Evolutionary conservation across 2,329 filamentous ascomycete species (phyloP), one percentile per base, ranked within the genome.

Genomic region (Thermothelomyces thermophilus): DNA sequence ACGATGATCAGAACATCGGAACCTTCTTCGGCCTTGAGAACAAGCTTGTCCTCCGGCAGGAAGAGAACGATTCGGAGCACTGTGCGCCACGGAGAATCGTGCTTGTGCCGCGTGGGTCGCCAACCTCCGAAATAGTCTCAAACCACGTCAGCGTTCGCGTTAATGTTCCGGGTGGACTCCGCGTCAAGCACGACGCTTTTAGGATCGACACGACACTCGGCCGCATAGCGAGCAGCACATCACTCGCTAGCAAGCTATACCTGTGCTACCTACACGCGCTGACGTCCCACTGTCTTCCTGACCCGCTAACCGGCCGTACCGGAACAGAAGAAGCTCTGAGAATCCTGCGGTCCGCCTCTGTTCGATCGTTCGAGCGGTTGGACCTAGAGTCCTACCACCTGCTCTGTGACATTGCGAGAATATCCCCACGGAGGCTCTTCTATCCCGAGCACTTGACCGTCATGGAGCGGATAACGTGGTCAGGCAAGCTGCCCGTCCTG

Each of bases 281-380:
- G 0, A 83, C 79, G 0, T 76, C 77, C 0, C 69, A 71, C 42
- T 76, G 68, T 22, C 61, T 79, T 0, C 71, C 73, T 0, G 79
- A 83, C 55, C 63, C 62, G 0, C 64, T 82, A 0, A 77, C 72
- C 0, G 41, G 57, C 0, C 61, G 63, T 5, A 83, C 76, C 0
- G 80, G 80, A 0, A 79, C 76, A 0, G 79, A 83, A 54, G 62
- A 75, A 40, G 75, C 77, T 0, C 56, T 83, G 0, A 54, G 58
- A 0, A 75, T 79, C 1, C 59, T 83, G 0, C 37, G 51, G 0
- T 77, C 74, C 0, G 75, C 75, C 0, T 67, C 75, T 0, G 62
- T 79, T 0, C 59, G 63, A 16, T 83, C 79, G 0, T 74, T 75
- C 41, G 60, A 66, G 2, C 41, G 56, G 0, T 62, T 82, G 0